phyloP scores from a whole-genome alignment of 331 rosid species.

The Malus hybrid region DNA sequence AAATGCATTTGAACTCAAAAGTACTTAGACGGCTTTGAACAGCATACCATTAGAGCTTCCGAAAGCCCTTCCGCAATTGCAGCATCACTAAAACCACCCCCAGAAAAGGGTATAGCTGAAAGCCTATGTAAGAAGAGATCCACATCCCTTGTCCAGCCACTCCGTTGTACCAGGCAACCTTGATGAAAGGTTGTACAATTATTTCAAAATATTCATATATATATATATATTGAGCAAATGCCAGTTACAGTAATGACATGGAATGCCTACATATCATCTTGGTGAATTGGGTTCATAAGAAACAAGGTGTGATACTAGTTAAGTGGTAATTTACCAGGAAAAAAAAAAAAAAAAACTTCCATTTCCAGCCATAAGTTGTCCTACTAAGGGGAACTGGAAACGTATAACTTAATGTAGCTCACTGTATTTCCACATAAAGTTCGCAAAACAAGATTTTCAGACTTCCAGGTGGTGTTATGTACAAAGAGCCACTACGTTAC shows the following conservation, averaged over 20 bases:
- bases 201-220: background rate
- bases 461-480: background rate
- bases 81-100: constrained; percentile 88
- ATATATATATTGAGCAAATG: background rate
- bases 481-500: background rate
- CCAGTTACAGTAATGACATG: background rate
- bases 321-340: background rate
- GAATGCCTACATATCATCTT: background rate
- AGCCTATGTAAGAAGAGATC: constrained; percentile 72
- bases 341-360: background rate
- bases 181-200: constrained; percentile 22
- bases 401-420: background rate
- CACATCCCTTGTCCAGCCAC: constrained; percentile 87
- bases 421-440: background rate
- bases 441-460: background rate
- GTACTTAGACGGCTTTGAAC: background rate
- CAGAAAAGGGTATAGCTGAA: constrained; percentile 64
- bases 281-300: background rate
- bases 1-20: background rate
- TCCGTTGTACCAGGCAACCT: constrained; percentile 80
- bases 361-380: background rate
- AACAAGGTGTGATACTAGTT: background rate
- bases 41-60: constrained; percentile 82
- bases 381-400: background rate
- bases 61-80: constrained; percentile 98